Evolutionary conservation across 1,284 basidiomycete genomes (phyloP), one percentile per base, ranked within the genome.

Genomic region (Cystobasidium pallidum): DNA sequence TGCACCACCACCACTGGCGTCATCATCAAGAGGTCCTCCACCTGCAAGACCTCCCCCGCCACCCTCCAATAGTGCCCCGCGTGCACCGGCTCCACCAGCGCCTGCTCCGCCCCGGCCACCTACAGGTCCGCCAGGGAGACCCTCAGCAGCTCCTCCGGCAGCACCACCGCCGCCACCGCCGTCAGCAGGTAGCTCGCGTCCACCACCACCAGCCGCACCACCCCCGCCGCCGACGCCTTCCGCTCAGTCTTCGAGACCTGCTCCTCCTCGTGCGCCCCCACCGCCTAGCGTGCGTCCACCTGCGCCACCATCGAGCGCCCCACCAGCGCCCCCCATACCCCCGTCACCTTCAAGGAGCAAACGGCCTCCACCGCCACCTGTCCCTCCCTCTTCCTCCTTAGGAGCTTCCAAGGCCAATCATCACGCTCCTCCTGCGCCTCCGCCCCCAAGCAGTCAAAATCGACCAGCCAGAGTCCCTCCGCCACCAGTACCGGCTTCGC

Each of bases 401-500:
- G 6, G 19, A 15, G 36, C 59, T 30, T 39, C 36, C 10, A 45
- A 24, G 21, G 3, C 32, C 4, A 49, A 49, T 21, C 51, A 51
- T 51, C 49, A 51, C 17, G 49, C 49, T 24, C 49, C 45, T 36
- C 54, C 43, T 8, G 57, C 67, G 30, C 55, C 58, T 61, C 57
- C 67, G 34, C 55, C 66, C 19, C 26, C 66, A 1, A 17, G 49
- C 2, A 66, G 13, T 61, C 66, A 51, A 3, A 26, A 39, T 15
- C 21, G 26, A 36, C 58, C 67, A 8, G 28, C 39, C 30, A 30
- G 41, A 61, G 41, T 36, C 6, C 41, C 39, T 2, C 54, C 57
- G 10, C 55, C 67, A 19, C 45, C 43, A 34, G 67, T 51, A 19
- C 55, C 67, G 21, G 34, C 67, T 52, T 58, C 67, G 28, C 67